A percentile compares a stretch with the other conserved stretches of the same genome.
These are phyloP conservation scores for Theileria annulata DNA, from an alignment of 169 alveolate species.

Conservation along the genomic window DNA sequence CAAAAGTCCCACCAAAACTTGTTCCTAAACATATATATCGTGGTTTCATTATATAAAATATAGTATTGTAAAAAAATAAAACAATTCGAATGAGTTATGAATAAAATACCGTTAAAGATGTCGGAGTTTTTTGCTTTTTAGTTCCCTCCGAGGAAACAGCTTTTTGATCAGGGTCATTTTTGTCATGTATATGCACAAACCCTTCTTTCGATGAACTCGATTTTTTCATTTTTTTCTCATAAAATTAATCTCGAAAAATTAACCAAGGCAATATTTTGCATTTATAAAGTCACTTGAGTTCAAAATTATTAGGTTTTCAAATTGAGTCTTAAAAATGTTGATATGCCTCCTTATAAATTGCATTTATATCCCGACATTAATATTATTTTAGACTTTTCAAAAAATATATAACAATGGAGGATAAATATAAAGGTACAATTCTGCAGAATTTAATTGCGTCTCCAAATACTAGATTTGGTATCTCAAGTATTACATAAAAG, in stretches of 20 bases:
- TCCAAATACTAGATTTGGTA: slow-evolving; percentile 13
- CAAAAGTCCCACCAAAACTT: slow-evolving; percentile 54
- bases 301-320: not conserved
- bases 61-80: not conserved
- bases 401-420: no score
- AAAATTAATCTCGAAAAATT: not conserved
- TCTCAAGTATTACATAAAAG: not conserved
- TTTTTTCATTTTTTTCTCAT: not conserved
- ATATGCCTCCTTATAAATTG: not conserved
- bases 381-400: not conserved
- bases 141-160: not conserved
- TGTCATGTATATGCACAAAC: not conserved
- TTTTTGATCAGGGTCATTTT: not conserved
- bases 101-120: slow-evolving; percentile 37
- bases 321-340: not conserved
- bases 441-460: not conserved
- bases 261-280: not conserved
- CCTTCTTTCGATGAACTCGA: not conserved
- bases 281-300: not conserved
- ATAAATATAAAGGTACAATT: not conserved
- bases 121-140: slow-evolving; percentile 36
- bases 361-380: not conserved
- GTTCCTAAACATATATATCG: slow-evolving; percentile 18
- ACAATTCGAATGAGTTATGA: not conserved
- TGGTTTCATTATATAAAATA: not conserved